These are phyloP conservation scores for Xylaria flabelliformis DNA, from an alignment of 495 filamentous ascomycete genomes.

Conservation along the genomic window DNA sequence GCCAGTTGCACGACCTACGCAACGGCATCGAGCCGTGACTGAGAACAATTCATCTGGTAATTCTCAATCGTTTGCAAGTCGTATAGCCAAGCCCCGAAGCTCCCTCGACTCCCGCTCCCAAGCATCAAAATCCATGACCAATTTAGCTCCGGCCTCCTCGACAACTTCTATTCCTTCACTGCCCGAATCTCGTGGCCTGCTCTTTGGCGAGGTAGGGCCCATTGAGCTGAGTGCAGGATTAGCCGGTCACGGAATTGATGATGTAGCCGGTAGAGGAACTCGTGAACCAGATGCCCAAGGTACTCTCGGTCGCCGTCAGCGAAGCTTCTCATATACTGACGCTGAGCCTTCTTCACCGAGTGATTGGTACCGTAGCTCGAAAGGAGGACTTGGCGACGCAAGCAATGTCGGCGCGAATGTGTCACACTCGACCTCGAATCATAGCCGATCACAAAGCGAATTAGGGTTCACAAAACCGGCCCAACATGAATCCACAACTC, in stretches of 20 bases:
- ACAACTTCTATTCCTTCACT: slow-evolving; percentile 35
- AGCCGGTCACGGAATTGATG: slow-evolving; percentile 58
- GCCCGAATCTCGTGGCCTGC: slow-evolving; percentile 42
- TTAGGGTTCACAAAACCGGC: slow-evolving; percentile 48
- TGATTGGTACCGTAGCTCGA: slow-evolving; percentile 57
- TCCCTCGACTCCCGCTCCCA: slow-evolving; percentile 45
- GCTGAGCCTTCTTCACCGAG: slow-evolving; percentile 58
- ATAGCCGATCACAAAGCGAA: slow-evolving; percentile 59
- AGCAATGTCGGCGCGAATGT: slow-evolving; percentile 42
- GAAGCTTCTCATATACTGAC: slow-evolving; percentile 54
- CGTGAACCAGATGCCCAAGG: slow-evolving; percentile 55
- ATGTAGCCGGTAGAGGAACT: slow-evolving; percentile 45
- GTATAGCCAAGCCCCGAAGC: slow-evolving; percentile 55
- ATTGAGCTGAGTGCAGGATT: slow-evolving; percentile 47
- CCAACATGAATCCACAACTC: slow-evolving; percentile 33
- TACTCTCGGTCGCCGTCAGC: slow-evolving; percentile 42
- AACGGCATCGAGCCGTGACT: slow-evolving; percentile 47
- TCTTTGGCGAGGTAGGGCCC: slow-evolving; percentile 61
- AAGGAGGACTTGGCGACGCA: slow-evolving; percentile 38
- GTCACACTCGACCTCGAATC: slow-evolving; percentile 42
- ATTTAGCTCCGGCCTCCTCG: slow-evolving; percentile 43
- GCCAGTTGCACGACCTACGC: slow-evolving; percentile 41
- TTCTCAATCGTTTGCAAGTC: slow-evolving; percentile 60
- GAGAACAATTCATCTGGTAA: slow-evolving; percentile 54
- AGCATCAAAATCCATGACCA: slow-evolving; percentile 54